These are phyloP conservation scores for Scheffersomyces lignosus DNA, from an alignment of 805 yeast genomes.

Conservation along the genomic window DNA sequence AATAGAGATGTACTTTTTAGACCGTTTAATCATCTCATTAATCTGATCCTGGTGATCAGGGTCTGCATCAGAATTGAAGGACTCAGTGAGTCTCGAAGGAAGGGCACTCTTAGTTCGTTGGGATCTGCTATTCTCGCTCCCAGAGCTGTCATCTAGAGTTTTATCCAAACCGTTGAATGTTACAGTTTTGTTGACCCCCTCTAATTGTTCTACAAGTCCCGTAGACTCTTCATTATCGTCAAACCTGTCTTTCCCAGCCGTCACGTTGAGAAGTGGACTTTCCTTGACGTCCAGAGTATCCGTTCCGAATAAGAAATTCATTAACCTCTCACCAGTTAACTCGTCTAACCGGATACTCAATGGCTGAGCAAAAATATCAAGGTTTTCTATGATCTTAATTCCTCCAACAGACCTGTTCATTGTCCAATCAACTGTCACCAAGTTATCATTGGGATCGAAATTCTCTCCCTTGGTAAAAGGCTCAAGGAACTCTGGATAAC, in stretches of 20 bases:
- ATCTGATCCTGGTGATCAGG: slow-evolving; percentile 26
- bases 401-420: slow-evolving; percentile 46
- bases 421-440: slow-evolving; percentile 40
- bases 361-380: slow-evolving; percentile 38
- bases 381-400: slow-evolving; percentile 38
- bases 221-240: neutral
- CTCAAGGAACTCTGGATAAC: slow-evolving; percentile 33
- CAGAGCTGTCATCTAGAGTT: neutral
- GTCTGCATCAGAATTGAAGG: neutral
- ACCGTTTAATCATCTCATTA: slow-evolving; percentile 69
- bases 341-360: slow-evolving; percentile 40
- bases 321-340: slow-evolving; percentile 37
- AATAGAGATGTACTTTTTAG: slow-evolving; percentile 71
- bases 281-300: slow-evolving; percentile 22
- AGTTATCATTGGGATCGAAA: slow-evolving; percentile 9
- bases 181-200: neutral
- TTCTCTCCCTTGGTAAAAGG: slow-evolving; percentile 18
- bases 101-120: neutral
- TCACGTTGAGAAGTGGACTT: slow-evolving; percentile 15
- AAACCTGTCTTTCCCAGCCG: neutral
- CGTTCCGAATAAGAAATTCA: slow-evolving; percentile 36
- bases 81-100: neutral
- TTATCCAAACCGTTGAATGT: neutral
- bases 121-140: neutral
- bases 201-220: neutral